Evolutionary conservation across 1,284 basidiomycete genomes (phyloP), one percentile per base, ranked within the genome.

Genomic region (Ganoderma multipileum): DNA sequence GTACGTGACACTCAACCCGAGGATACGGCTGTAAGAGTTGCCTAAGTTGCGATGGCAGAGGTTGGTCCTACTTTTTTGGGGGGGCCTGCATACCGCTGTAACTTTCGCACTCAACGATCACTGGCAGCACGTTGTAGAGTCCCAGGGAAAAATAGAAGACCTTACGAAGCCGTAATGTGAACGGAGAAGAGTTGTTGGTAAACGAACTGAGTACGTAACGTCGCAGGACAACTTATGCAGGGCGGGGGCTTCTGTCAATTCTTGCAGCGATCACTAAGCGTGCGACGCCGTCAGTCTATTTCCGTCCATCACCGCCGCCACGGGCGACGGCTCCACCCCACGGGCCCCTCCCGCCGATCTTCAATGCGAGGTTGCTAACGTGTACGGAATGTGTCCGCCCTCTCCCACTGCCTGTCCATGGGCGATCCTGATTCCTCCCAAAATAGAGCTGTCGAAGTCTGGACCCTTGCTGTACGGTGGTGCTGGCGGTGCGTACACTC

Each of bases 391-490:
- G 47, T 12, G 47, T 50, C 23, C 20, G 23, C 23, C 44, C 47
- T 26, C 41, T 42, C 41, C 41, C 41, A 42, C 11, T 12, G 23
- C 47, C 8, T 20, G 6, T 23, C n/a, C n/a, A n/a, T 9, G 23
- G 18, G 52, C 52, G 26, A 33, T 33, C 28, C 52, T 8, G 52
- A 33, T 33, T 6, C 52, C 52, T 16, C 52, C 52, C 12, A 33
- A 55, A 55, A 55, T 55, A 55, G 52, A 55, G 52, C 52, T 55
- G 30, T 33, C 28, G 14, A 55, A 33, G 52, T 23, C 52, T 55
- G 28, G 52, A 55, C 52, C 52, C 52, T 55, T 55, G 52, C 52
- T 55, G 52, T 55, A 55, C 52, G 52, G 52, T 18, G 28, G 52
- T 55, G 52, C 28, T 47, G 26, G 50, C 23, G 52, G 28, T 55